Base-by-base conservation (phyloP, 1,284 basidiomycete genomes). In the Pterula multifida region DNA sequence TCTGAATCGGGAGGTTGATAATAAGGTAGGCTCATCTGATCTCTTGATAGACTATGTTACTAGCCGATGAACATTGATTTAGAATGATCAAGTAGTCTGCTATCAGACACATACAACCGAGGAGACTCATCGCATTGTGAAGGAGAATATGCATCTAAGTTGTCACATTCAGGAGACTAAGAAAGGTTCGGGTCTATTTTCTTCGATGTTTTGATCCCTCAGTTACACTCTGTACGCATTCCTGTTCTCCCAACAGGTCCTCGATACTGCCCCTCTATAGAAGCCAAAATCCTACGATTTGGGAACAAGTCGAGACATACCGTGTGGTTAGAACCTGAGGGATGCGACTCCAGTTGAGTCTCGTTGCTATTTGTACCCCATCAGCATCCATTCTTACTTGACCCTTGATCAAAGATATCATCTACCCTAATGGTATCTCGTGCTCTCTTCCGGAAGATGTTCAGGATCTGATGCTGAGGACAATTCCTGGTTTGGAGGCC, bases 241-340 rank as follows among this genome's bases (percentile, higher is more conserved):
- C 23, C 15, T 24, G 15, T 28, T 23, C 49, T 2, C 13, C 12
- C 45, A n/a, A 4, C 55, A 84, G 90, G 90, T 1, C 91, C 91
- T 3, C 76, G 91, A 21, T 94, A 94, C 63, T 95, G 91, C 57
- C 91, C 91, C 1, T 92, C 89, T 1, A 72, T 95, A 1, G 91
- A 95, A 61, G 79, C 88, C 15, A 95, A 95, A 61, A 79, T 94
- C 4, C 70, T 80, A 26, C 77, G 89, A 6, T 94, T 94, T 60
- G 75, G 75, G 1, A 67, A 86, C 52, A 90, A 88, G 62, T 64
- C 70, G 1, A 68, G 68, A 12, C 91, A 95, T 59, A 81, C 69
- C 1, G 75, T 94, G 26, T 94, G 90, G 90, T 71, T 95, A 3
- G 91, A 95, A 60, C 91, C 90, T 0, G 91, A 94, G 62, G 91